Evolutionary conservation across 345 rosid species (phyloP), one percentile per base, ranked within the genome.

Genomic region (Mercurialis annua): DNA sequence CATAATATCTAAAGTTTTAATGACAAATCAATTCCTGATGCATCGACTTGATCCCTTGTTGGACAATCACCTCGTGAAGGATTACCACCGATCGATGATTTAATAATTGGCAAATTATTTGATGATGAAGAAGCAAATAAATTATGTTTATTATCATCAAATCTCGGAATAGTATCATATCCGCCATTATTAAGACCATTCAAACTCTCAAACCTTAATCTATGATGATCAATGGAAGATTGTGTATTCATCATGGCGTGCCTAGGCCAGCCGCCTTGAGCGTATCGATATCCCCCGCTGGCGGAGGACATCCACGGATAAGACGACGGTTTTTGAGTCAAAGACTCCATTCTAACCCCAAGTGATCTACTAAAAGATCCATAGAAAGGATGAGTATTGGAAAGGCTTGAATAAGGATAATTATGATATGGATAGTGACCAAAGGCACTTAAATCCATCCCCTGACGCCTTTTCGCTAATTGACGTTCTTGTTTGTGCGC

Each of bases 401-500:
- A 44, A 7, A 73, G 10, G 50, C 26, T 59, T 44, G 80, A 36
- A 30, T 54, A 70, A 1, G 78, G 62, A 54, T 67, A 54, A 24
- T n/a, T n/a, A n/a, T n/a, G n/a, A n/a, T 62, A 62, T 3, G 75
- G 72, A 2, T 59, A 69, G 43, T 57, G 53, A 8, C 63, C 67
- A 4, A 67, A 33, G 20, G 42, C 47, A 31, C 56, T 44, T 17
- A 57, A 29, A 4, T 68, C 78, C 59, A 69, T 62, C 33, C 75
- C 86, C 48, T 85, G 78, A 12, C 78, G 76, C 65, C 72, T 81
- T 64, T 90, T 90, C 12, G 87, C 90, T 12, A 82, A 10, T 0
- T 80, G 73, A 5, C 92, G 80, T 68, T 90, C 94, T 73, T 82
- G 86, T 73, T 85, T 90, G 65, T 90, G 94, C 2, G 90, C 94